These are phyloP conservation scores for Nigrospora sphaerica DNA, from an alignment of 2,329 filamentous ascomycete species.

Conservation along the genomic window DNA sequence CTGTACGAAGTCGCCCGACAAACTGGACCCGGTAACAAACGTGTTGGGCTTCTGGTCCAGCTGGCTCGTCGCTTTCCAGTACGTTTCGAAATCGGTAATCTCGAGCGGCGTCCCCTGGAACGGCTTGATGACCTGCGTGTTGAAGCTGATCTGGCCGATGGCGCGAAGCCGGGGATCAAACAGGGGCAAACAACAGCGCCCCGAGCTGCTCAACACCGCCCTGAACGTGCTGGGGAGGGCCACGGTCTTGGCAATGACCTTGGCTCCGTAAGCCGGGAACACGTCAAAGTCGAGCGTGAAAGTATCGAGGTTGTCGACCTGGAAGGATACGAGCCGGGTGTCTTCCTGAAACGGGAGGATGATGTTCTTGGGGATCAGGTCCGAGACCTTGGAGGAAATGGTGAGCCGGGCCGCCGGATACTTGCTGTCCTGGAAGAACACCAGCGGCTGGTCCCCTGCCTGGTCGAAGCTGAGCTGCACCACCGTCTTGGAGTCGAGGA, in stretches of 20 bases:
- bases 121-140: conserved; percentile 92
- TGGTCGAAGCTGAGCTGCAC: conserved; percentile 87
- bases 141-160: conserved; percentile 91
- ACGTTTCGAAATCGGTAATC: conserved; percentile 96
- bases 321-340: conserved; percentile 87
- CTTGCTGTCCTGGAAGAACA: conserved; percentile 96
- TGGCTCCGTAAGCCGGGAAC: conserved; percentile 94
- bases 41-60: conserved; percentile 79
- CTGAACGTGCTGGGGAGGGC: conserved; percentile 84
- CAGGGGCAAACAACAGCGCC: conserved; percentile 76
- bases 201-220: conserved; percentile 65
- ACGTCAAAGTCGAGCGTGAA: conserved; percentile 97
- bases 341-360: conserved; percentile 95
- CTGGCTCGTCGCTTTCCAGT: conserved; percentile 98
- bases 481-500: conserved; percentile 94
- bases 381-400: conserved; percentile 92
- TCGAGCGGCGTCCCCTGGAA: conserved; percentile 89
- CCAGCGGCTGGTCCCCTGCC: conserved; percentile 64
- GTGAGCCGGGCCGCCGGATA: conserved; percentile 92
- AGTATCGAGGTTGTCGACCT: conserved; percentile 85
- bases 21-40: conserved; percentile 87
- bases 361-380: conserved; percentile 93
- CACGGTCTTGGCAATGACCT: conserved; percentile 93
- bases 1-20: conserved; percentile 91
- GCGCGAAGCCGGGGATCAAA: conserved; percentile 88